A percentile compares a stretch with the other conserved stretches of the same genome.
phyloP scores from a whole-genome alignment of 371 early-diverging fungal genomes.

The Gilbertella persicaria region DNA sequence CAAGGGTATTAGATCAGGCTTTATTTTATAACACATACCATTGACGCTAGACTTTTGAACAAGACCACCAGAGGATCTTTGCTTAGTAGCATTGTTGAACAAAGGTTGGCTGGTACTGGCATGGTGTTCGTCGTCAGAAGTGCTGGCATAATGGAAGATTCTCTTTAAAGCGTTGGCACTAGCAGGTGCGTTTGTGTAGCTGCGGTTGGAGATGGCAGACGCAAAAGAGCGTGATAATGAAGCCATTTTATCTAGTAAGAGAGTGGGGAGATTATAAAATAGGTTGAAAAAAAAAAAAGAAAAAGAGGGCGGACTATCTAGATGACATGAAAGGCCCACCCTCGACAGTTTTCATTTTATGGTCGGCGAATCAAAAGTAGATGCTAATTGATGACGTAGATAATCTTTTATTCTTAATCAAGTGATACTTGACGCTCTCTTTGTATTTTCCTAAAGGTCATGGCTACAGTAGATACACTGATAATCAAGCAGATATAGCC shows the following conservation, averaged over 20 bases:
- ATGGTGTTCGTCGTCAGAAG: slow-evolving; percentile 46
- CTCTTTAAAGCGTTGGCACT: slow-evolving; percentile 43
- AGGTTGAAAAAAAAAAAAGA: neutral
- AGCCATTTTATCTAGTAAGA: slow-evolving; percentile 27
- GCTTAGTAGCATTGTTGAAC: slow-evolving; percentile 36
- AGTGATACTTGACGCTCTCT: neutral
- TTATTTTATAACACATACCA: slow-evolving; percentile 14
- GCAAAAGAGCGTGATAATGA: slow-evolving; percentile 46
- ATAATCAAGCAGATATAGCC: slow-evolving; percentile 36
- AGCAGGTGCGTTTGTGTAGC: slow-evolving; percentile 43
- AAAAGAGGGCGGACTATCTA: neutral
- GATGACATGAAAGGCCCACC: neutral
- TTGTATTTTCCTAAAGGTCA: neutral
- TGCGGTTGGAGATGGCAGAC: slow-evolving; percentile 43
- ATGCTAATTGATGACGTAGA: neutral
- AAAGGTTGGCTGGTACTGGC: slow-evolving; percentile 28
- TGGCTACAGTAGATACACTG: neutral
- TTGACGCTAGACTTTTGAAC: slow-evolving; percentile 37
- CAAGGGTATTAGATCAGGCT: too few relatives aligned
- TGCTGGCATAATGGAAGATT: slow-evolving; percentile 16
- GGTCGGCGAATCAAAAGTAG: neutral
- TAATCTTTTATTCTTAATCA: neutral
- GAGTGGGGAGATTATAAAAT: slow-evolving; percentile 7
- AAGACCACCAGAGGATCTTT: slow-evolving; percentile 36
- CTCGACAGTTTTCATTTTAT: neutral